Conservation (phyloP, 345 rosid genomes). For the Excoecaria agallocha region DNA sequence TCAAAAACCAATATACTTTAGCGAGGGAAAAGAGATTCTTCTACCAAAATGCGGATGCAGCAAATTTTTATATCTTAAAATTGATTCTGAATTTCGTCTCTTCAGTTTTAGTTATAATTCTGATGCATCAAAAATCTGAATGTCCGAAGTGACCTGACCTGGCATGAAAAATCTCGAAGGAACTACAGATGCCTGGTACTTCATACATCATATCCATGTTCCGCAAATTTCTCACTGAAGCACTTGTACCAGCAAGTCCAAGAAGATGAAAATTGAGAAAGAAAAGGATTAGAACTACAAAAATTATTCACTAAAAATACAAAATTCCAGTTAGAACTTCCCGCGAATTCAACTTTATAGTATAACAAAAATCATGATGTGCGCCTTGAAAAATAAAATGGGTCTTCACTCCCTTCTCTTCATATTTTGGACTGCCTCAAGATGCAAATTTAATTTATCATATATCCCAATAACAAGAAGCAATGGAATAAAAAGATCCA, state of each 20-base stretch:
- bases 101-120: neutral
- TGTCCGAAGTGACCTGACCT: neutral
- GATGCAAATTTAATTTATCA: conserved; percentile 6
- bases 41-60: neutral
- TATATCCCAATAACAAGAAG: neutral
- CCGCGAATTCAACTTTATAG: neutral
- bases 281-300: neutral
- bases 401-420: neutral
- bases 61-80: neutral
- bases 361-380: neutral
- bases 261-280: neutral
- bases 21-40: neutral
- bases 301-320: neutral
- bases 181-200: neutral
- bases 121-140: neutral
- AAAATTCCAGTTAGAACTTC: neutral
- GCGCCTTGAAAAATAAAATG: neutral
- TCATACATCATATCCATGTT: neutral
- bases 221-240: neutral
- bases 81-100: neutral
- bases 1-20: no score
- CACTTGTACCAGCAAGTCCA: neutral
- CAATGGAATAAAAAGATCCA: neutral
- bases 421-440: conserved; percentile 5
- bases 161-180: neutral